Base-by-base conservation (phyloP, 345 rosid genomes). In the Dipteronia sinensis region DNA sequence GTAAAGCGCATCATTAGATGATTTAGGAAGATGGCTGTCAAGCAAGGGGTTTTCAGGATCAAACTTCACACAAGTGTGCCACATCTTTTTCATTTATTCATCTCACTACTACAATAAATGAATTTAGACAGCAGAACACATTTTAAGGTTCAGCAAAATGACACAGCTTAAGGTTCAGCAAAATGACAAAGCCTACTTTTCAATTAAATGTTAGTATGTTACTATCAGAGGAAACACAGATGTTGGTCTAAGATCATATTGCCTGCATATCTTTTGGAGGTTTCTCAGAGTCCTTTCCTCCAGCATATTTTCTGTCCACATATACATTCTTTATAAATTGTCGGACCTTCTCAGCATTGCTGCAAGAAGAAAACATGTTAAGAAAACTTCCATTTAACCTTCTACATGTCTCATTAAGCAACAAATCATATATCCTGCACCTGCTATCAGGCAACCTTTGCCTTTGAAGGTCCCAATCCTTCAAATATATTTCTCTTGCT, bases 371-470 rank as follows among this genome's bases (percentile, higher is more conserved):
- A 83, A 76, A 61, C 67, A 65, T 4, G 42, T 75, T 74, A 46
- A 74, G 65, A 69, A 47, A 72, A 63, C 47, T 61, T 44, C n/a
- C 31, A 66, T 10, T 61, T 55, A 20, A 15, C 72, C 77, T 78
- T 58, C 42, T 69, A 61, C n/a, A 69, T 73, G 44, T 20, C 0
- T 44, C 56, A 34, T 59, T 25, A 62, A 63, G 34, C 40, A 65
- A 76, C 63, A 71, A 59, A 76, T 6, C 46, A 78, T 46, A 72
- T 40, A 59, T 82, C n/a, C 13, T 65, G 59, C 78, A 94, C 95
- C 99, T 92, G 91, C 86, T 94, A 81, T 88, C 93, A 11, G 97
- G 95, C 75, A 94, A 86, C 77, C 97, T 88, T 85, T 94, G 97
- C 79, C 93, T 90, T 82, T 94, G 94, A 51, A 82, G 76, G 82